Base-by-base conservation (phyloP, 164 flowering plant genomes). In the Vitis riparia region DNA sequence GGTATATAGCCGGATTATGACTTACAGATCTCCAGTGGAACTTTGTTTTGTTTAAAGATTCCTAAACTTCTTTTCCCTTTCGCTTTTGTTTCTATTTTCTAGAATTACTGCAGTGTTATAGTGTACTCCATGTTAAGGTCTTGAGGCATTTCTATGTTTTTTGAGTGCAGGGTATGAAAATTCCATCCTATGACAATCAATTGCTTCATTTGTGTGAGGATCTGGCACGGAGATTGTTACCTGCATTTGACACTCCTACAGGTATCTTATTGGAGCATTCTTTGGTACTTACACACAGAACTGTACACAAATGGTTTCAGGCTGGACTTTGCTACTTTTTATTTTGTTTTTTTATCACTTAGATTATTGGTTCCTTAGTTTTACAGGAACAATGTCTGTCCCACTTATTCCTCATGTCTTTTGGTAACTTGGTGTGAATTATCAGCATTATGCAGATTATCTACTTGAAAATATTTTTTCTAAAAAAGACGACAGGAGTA, bases 241-340 rank as follows among this genome's bases (percentile, higher is more conserved):
- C 99, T 79, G 99, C 98, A 49, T 95, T 95, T 85, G 97, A 93
- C 72, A 95, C 99, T 73, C 99, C 99, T 59, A 91, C 99, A 74
- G 98, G 99, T 93, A 76, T 62, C 63, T 10, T 66, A 27, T 9
- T 66, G 50, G 55, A 57, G 23, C 69, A 53, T 13, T n/a, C 69
- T 71, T 37, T 65, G 23, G 47, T 9, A 12, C 27, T 13, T 53
- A n/a, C 56, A 53, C 56, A 37, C 23, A 8, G 51, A 62, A 8
- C 32, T 19, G 13, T 30, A 14, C 53, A 23, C 56, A 50, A 30
- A 27, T 32, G n/a, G 60, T 66, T 14, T 13, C 27, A 58, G 8
- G 15, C n/a, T 58, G 44, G 59, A 57, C 17, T 15, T 44, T 73
- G 59, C 44, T 67, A 49, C 53, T 5, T 16, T 3, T 10, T 8